Percentiles rank a stretch among this genome's conserved stretches.
phyloP scores from a whole-genome alignment of 148 eudicot genomes.

The Rhododendron henanense region DNA sequence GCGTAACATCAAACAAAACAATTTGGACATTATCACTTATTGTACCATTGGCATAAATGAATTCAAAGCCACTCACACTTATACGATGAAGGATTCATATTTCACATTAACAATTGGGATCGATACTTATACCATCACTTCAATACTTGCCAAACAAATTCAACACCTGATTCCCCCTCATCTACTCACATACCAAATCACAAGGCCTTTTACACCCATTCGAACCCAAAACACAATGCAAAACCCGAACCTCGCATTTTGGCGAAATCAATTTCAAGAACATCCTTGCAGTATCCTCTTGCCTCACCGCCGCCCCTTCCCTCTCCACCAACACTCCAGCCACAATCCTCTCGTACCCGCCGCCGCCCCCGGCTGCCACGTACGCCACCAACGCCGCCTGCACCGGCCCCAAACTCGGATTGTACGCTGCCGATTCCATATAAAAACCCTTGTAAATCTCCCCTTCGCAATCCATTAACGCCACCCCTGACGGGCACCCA shows the following conservation, averaged over 20 bases:
- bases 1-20: too few species aligned
- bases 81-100: background rate
- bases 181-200: background rate
- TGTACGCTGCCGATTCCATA: conserved; percentile 87
- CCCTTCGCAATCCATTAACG: conserved; percentile 32
- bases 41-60: background rate
- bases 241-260: conserved; percentile 53
- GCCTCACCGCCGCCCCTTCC: conserved; percentile 55
- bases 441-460: conserved; percentile 34
- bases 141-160: background rate
- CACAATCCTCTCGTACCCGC: conserved; percentile 46
- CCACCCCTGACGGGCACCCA: conserved; percentile 20
- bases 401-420: conserved; percentile 76
- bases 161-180: background rate
- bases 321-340: conserved; percentile 73
- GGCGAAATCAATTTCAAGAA: conserved; percentile 51
- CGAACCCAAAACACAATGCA: conserved; percentile 33
- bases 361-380: conserved; percentile 42
- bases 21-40: too few species aligned
- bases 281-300: conserved; percentile 69
- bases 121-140: background rate
- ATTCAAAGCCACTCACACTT: background rate
- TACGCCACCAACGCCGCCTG: conserved; percentile 80
- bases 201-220: conserved; percentile 1
- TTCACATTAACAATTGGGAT: background rate